phyloP scores from a whole-genome alignment of 257 asterid species.

The Paulownia fortunei region DNA sequence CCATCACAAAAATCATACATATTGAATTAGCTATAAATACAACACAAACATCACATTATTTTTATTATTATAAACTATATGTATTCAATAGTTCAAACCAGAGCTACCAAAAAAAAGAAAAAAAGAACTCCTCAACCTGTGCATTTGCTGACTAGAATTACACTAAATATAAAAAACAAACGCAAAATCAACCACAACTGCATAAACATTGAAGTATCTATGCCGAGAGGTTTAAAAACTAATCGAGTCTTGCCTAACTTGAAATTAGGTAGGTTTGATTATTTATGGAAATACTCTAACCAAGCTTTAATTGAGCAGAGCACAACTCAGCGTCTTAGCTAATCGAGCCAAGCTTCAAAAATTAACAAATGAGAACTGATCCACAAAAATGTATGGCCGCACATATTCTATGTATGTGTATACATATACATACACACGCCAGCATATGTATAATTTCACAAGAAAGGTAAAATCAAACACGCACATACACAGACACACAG shows the following conservation, averaged over 20 bases:
- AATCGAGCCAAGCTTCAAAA: constrained; percentile 8
- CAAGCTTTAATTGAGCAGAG: constrained; percentile 24
- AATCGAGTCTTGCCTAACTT: constrained; percentile 10
- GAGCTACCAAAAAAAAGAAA: background rate
- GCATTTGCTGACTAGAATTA: background rate
- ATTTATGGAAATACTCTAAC: constrained; percentile 9
- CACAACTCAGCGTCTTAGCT: constrained; percentile 18
- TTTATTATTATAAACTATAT: too few species aligned
- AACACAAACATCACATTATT: constrained; percentile 27
- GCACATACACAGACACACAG: background rate
- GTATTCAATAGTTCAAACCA: background rate
- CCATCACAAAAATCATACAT: constrained; percentile 32
- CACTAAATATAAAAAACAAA: background rate
- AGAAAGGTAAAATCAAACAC: constrained; percentile 13
- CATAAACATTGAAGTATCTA: background rate
- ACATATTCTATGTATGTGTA: background rate
- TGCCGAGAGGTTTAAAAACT: constrained; percentile 14
- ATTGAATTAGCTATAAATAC: constrained; percentile 16
- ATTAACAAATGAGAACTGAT: constrained; percentile 10
- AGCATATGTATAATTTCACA: background rate
- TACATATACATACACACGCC: background rate
- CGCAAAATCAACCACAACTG: background rate
- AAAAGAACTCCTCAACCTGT: background rate
- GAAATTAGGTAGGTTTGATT: background rate
- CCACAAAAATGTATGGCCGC: background rate